A percentile compares a stretch with the other conserved stretches of the same genome.
These are phyloP conservation scores for Cryoendolithus antarcticus DNA, from an alignment of 2,329 filamentous ascomycete species.

Conservation along the genomic window DNA sequence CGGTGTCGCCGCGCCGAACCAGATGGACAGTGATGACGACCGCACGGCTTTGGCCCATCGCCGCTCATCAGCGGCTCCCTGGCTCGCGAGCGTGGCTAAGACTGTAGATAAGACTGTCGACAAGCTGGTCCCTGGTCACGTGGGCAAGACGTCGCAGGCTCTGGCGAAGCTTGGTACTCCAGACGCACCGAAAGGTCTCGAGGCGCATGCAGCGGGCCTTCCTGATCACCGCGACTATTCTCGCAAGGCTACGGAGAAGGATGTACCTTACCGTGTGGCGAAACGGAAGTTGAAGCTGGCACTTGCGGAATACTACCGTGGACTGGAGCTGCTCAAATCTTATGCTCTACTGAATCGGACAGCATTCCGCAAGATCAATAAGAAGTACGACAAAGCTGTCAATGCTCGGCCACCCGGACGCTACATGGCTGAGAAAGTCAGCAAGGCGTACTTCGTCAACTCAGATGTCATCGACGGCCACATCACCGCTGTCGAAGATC, in stretches of 20 bases:
- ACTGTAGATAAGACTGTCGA: slow-evolving; percentile 11
- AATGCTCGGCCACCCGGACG: slow-evolving; percentile 63
- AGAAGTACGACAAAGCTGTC: slow-evolving; percentile 92
- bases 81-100: slow-evolving; percentile 31
- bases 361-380: slow-evolving; percentile 94
- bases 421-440: slow-evolving; percentile 87
- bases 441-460: slow-evolving; percentile 79
- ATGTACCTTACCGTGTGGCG: slow-evolving; percentile 72
- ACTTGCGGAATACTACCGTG: slow-evolving; percentile 84
- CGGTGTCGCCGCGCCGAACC: no score
- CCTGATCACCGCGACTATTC: slow-evolving; percentile 31
- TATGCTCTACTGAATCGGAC: slow-evolving; percentile 84
- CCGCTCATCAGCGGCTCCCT: slow-evolving; percentile 4
- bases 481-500: slow-evolving; percentile 70
- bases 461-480: slow-evolving; percentile 74
- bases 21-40: no score
- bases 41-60: no score
- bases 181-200: slow-evolving; percentile 14
- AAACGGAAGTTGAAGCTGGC: slow-evolving; percentile 88
- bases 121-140: slow-evolving; percentile 28
- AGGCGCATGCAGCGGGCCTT: slow-evolving; percentile 3
- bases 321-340: slow-evolving; percentile 80
- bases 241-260: slow-evolving; percentile 27
- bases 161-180: slow-evolving; percentile 28
- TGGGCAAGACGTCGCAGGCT: slow-evolving; percentile 46